Evolutionary conservation across 1,284 basidiomycete species (phyloP).

Genomic region (Cutaneotrichosporon daszewskae): DNA sequence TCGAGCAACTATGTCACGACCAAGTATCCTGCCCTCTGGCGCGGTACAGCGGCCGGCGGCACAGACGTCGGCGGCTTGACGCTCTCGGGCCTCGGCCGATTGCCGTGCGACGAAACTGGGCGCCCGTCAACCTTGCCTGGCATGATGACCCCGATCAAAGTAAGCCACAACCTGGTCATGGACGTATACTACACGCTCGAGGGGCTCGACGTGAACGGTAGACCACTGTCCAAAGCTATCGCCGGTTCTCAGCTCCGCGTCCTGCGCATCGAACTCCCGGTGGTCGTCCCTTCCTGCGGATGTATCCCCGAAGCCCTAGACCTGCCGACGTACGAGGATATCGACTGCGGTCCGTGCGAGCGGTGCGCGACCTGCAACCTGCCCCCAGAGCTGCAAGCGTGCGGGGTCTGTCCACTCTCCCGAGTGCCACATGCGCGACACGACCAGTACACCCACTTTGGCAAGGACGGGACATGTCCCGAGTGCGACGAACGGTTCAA

Average conservation of each 20-base stretch:
- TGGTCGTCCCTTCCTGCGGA: slow-evolving; percentile 10
- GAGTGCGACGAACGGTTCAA: slow-evolving; percentile 21
- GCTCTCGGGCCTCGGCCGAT: slow-evolving; percentile 17
- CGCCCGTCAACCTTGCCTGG: slow-evolving; percentile 33
- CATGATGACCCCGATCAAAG: slow-evolving; percentile 34
- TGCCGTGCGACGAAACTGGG: slow-evolving; percentile 33
- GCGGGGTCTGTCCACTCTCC: slow-evolving; percentile 20
- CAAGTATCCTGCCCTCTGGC: slow-evolving; percentile 27
- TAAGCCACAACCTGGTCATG: slow-evolving; percentile 29
- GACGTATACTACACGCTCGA: slow-evolving; percentile 37
- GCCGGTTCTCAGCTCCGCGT: slow-evolving; percentile 9
- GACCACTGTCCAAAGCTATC: background rate
- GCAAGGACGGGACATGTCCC: slow-evolving; percentile 27
- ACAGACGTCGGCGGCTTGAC: slow-evolving; percentile 9
- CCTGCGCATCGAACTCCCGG: slow-evolving; percentile 8
- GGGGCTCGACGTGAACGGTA: slow-evolving; percentile 24
- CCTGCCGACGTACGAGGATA: slow-evolving; percentile 26
- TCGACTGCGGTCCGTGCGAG: slow-evolving; percentile 6
- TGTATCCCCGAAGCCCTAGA: slow-evolving; percentile 19
- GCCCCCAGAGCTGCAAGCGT: slow-evolving; percentile 12
- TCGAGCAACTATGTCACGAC: slow-evolving; percentile 7
- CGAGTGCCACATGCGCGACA: slow-evolving; percentile 25
- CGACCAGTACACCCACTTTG: slow-evolving; percentile 25
- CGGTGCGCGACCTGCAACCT: slow-evolving; percentile 20
- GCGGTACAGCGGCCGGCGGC: slow-evolving; percentile 18